phyloP scores from a whole-genome alignment of 176 grass and related monocot species.

The Triticum dicoccoides region DNA sequence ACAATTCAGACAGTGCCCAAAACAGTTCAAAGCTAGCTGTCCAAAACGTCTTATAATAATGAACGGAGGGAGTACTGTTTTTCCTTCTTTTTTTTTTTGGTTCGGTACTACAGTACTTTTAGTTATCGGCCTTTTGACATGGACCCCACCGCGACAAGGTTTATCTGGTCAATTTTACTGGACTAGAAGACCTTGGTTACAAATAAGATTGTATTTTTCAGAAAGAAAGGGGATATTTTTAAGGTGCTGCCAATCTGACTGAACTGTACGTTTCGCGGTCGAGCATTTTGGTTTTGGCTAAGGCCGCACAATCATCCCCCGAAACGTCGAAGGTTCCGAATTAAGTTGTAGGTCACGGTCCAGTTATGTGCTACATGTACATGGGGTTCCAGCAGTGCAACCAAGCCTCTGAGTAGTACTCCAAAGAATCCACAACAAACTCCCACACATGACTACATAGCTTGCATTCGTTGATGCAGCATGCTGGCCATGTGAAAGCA shows the following conservation, averaged over 20 bases:
- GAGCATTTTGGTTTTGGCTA: neutral
- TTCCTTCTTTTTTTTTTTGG: too few relatives aligned
- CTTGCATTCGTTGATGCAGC: neutral
- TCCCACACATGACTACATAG: neutral
- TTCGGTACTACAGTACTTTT: too few relatives aligned
- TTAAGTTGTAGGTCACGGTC: neutral
- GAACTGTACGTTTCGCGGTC: neutral
- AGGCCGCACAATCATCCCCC: neutral
- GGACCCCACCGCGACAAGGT: too few relatives aligned
- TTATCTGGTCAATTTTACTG: neutral
- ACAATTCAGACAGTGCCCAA: too few relatives aligned
- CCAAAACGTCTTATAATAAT: too few relatives aligned
- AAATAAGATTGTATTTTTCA: neutral
- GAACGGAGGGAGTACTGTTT: too few relatives aligned
- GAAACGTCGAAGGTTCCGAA: neutral
- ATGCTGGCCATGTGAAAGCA: slow-evolving; percentile 29
- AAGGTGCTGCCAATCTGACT: neutral
- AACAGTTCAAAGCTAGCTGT: too few relatives aligned
- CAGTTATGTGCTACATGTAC: neutral
- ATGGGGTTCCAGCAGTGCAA: neutral
- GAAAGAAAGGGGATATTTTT: neutral
- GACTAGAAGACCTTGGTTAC: neutral
- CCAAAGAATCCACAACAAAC: neutral
- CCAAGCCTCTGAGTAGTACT: neutral
- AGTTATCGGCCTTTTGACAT: too few relatives aligned